Evolutionary conservation across 192 early-diverging fungal genomes (phyloP), one percentile per base, ranked within the genome.

Genomic region (Thoreauomyces humboldtii): DNA sequence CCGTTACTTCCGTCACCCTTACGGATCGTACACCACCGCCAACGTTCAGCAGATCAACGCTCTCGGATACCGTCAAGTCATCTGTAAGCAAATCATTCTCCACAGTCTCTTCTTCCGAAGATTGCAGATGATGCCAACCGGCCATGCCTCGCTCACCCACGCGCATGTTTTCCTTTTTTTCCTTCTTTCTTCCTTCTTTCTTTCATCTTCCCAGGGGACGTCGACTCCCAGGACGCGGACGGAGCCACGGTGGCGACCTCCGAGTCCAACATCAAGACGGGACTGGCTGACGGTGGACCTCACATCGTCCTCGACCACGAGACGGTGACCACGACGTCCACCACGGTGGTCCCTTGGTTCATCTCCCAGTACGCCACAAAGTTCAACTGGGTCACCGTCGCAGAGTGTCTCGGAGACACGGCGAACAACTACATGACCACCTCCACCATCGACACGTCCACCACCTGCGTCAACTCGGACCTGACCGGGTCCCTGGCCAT

Each of bases 331-430:
- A 54, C 27, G 6, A 54, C 51, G 17, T 33, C 29, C 28, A 34
- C 11, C 19, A 32, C 11, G 11, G 11, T 54, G n/a, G 51, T 55
- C 33, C 47, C 47, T 9, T 64, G 51, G 50, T 51, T 64, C 36
- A 64, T 64, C 47, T 19, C 31, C 33, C 36, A 19, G 6, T 54
- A 28, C 21, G 36, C 24, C 14, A 35, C 6, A 17, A 64, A 64
- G 62, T 35, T 19, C 11, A 31, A 64, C 50, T 59, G 34, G 37
- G 58, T 59, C 38, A 59, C 58, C n/a, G 58, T 59, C 15, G 58
- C 58, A 3, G 58, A 59, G 28, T 59, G 58, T 4, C 58, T 59
- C 22, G 58, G 58, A 19, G 58, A 59, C 25, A 38, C 52, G 11
- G 31, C 17, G 34, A 27, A n/a, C 17, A 35, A 35, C n/a, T 59